Evolutionary conservation across 73 alveolate species (phyloP).

Genomic region (Tetrahymena borealis): DNA sequence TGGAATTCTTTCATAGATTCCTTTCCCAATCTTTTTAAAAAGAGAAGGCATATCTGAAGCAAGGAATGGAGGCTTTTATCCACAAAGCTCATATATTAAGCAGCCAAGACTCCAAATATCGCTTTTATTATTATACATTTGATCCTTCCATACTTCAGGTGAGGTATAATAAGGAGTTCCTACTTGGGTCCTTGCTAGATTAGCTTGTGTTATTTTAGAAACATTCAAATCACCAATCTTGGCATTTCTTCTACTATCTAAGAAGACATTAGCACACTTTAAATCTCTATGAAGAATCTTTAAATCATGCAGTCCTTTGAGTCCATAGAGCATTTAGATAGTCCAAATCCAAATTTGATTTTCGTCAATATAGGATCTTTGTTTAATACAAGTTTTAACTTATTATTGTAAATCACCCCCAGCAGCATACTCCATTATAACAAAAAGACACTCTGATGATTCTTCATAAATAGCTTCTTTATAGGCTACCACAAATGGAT

Average conservation of each 20-base stretch:
- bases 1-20: background rate
- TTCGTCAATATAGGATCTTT: constrained; percentile 31
- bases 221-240: constrained; percentile 74
- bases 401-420: background rate
- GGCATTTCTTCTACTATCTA: constrained; percentile 18
- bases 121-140: constrained; percentile 65
- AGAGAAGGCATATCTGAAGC: constrained; percentile 7
- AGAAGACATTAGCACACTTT: constrained; percentile 67
- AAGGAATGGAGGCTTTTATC: constrained; percentile 27
- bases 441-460: background rate
- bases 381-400: constrained; percentile 10
- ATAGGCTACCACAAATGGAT: background rate
- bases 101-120: constrained; percentile 43
- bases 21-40: background rate
- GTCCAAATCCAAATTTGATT: constrained; percentile 21
- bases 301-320: constrained; percentile 29
- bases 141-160: constrained; percentile 80
- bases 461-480: background rate
- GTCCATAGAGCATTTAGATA: constrained; percentile 29
- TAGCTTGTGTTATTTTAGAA: constrained; percentile 52
- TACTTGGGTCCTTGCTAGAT: constrained; percentile 56
- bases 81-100: constrained; percentile 28
- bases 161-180: constrained; percentile 81
- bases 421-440: constrained; percentile 9
- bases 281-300: constrained; percentile 38